Evolutionary conservation across 2,329 filamentous ascomycete genomes (phyloP).

Genomic region (Hyphodiscus sp.): DNA sequence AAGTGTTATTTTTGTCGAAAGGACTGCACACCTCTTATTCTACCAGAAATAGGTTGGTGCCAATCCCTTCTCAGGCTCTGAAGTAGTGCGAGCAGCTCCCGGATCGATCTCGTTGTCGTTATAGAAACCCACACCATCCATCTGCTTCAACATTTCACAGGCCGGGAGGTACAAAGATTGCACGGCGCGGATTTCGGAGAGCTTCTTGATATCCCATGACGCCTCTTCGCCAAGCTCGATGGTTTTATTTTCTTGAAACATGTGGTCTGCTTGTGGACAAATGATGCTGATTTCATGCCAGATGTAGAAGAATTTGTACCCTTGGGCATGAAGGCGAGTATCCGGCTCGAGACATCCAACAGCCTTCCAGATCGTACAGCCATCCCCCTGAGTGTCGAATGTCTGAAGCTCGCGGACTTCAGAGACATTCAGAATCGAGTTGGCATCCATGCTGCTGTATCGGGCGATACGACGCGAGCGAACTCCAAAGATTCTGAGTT

Average conservation of each 20-base stretch:
- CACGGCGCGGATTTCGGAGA: conserved; percentile 3
- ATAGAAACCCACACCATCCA: conserved; percentile 23
- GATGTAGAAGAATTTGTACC: neutral
- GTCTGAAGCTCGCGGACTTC: neutral
- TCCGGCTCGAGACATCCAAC: neutral
- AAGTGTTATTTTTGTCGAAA: no score
- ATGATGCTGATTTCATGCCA: conserved; percentile 22
- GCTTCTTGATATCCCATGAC: conserved; percentile 10
- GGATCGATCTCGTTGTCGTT: conserved; percentile 15
- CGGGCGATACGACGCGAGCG: neutral
- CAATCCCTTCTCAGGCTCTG: neutral
- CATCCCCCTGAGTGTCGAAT: neutral
- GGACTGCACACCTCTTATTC: neutral
- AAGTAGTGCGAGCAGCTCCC: neutral
- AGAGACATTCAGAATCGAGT: neutral
- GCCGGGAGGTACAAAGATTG: conserved; percentile 11
- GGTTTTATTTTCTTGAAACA: conserved; percentile 13
- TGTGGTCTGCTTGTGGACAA: conserved; percentile 6
- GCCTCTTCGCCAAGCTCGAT: conserved; percentile 20
- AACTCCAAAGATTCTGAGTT: neutral
- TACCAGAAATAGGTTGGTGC: neutral
- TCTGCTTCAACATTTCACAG: conserved; percentile 16
- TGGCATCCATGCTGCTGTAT: neutral
- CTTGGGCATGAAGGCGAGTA: neutral
- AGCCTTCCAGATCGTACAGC: neutral